These are phyloP conservation scores for Picochlorum costavermella DNA, from an alignment of 139 green algal species.

Conservation along the genomic window DNA sequence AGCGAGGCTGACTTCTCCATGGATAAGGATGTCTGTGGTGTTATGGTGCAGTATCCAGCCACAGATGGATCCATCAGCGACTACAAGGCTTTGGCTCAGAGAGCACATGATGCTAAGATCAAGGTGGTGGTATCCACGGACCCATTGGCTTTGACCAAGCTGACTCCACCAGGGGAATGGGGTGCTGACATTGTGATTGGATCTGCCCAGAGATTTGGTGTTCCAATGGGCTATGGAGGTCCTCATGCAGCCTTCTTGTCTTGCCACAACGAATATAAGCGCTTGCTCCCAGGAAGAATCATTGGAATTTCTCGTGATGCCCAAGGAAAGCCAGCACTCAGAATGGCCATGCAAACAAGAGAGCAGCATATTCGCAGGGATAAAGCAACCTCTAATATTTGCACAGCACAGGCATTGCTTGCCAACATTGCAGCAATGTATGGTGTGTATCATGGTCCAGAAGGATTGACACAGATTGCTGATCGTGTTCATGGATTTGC, in stretches of 20 bases:
- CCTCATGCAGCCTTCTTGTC: constrained; percentile 98
- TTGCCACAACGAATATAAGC: constrained; percentile 84
- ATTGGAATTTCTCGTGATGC: constrained; percentile 91
- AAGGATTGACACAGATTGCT: constrained; percentile 88
- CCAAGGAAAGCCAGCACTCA: constrained; percentile 75
- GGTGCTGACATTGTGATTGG: constrained; percentile 96
- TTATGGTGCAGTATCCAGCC: constrained; percentile 95
- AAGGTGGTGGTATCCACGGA: constrained; percentile 89
- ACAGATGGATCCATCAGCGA: constrained; percentile 84
- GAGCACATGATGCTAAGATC: constrained; percentile 51
- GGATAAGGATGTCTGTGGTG: constrained; percentile 85
- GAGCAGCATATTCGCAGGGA: constrained; percentile 99
- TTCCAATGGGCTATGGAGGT: constrained; percentile 97
- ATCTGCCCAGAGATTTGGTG: constrained; percentile 90
- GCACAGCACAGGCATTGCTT: constrained; percentile 93
- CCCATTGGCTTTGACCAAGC: constrained; percentile 88
- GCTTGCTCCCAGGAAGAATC: constrained; percentile 91
- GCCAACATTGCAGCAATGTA: constrained; percentile 98
- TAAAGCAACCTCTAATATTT: constrained; percentile 99
- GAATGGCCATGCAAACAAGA: constrained; percentile 99
- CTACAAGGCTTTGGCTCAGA: constrained; percentile 61
- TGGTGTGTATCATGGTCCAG: constrained; percentile 94
- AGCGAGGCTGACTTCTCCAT: constrained; percentile 53
- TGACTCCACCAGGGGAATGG: constrained; percentile 91
- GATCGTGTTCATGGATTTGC: constrained; percentile 79